Percentiles rank a stretch among this genome's conserved stretches.
Conservation (phyloP, 306 rosid genomes). For the cucumber (Cucumis sativus) region DNA sequence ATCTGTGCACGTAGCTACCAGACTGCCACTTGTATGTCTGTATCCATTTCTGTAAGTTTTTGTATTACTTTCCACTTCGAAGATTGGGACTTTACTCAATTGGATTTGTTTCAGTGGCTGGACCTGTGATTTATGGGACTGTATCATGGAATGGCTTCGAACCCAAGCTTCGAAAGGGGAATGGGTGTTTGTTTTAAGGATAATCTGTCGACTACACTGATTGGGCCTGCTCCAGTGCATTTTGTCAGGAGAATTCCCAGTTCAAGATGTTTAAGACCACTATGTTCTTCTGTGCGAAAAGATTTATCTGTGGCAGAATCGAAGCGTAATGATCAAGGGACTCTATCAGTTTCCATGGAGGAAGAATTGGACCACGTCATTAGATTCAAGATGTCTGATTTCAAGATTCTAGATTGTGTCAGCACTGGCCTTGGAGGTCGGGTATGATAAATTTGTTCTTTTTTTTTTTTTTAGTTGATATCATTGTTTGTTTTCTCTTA, state of each 20-base stretch:
- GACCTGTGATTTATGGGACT: conserved; percentile 52
- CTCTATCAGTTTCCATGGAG: conserved; percentile 32
- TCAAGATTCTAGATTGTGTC: conserved; percentile 43
- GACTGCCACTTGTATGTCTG: too few species aligned
- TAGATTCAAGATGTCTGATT: conserved; percentile 72
- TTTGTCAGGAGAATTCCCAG: conserved; percentile 21
- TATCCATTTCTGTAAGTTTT: too few species aligned
- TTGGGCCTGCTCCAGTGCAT: conserved; percentile 27
- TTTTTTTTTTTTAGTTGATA: background rate
- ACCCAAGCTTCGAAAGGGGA: conserved; percentile 31
- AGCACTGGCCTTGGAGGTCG: conserved; percentile 92
- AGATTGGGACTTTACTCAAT: background rate
- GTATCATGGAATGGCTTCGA: conserved; percentile 27
- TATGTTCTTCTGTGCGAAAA: conserved; percentile 34
- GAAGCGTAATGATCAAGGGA: conserved; percentile 22
- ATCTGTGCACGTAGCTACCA: too few species aligned
- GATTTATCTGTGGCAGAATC: conserved; percentile 36
- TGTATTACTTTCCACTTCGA: background rate
- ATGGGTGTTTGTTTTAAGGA: conserved; percentile 29
- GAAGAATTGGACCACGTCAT: conserved; percentile 77
- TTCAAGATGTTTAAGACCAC: conserved; percentile 17
- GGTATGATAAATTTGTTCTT: conserved; percentile 39
- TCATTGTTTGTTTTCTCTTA: background rate
- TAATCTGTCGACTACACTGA: conserved; percentile 48
- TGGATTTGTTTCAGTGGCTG: conserved; percentile 8